These are phyloP conservation scores for Verticillium nonalfalfae DNA, from an alignment of 2,329 filamentous ascomycete genomes.

Conservation along the genomic window DNA sequence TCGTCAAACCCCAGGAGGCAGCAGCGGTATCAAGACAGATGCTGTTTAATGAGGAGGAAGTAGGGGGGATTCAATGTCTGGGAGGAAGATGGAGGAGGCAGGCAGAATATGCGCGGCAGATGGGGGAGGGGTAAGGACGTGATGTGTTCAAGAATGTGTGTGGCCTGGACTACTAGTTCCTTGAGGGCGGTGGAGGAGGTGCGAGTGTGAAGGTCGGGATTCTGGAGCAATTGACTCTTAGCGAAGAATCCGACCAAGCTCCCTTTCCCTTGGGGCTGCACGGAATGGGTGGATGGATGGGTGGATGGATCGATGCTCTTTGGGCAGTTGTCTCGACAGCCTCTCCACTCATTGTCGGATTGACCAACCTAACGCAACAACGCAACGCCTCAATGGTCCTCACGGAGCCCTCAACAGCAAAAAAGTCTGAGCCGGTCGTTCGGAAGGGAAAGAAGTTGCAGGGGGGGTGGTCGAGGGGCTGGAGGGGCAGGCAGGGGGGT, in stretches of 20 bases:
- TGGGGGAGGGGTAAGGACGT: background rate
- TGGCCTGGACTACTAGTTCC: background rate
- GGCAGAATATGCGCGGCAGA: background rate
- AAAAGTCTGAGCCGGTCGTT: conserved; percentile 2
- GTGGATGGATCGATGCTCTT: background rate
- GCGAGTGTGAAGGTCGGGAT: background rate
- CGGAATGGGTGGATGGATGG: background rate
- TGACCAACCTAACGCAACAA: background rate
- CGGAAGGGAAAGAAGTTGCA: background rate
- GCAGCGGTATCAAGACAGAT: background rate
- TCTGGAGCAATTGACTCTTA: background rate
- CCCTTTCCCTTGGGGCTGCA: background rate
- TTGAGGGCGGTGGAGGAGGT: background rate
- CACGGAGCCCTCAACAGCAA: background rate
- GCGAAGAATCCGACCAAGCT: background rate
- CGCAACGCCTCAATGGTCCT: background rate
- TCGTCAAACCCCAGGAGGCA: background rate
- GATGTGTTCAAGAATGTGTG: background rate
- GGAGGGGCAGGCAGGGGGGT: background rate
- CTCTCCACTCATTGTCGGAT: background rate
- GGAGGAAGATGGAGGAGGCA: background rate
- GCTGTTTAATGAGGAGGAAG: background rate
- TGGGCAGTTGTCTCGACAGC: background rate
- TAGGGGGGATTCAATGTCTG: background rate
- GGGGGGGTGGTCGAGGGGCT: background rate